A percentile compares a stretch with the other conserved stretches of the same genome.
Conservation (phyloP, 441 rosid species). For the Dalechampia spathulata region DNA sequence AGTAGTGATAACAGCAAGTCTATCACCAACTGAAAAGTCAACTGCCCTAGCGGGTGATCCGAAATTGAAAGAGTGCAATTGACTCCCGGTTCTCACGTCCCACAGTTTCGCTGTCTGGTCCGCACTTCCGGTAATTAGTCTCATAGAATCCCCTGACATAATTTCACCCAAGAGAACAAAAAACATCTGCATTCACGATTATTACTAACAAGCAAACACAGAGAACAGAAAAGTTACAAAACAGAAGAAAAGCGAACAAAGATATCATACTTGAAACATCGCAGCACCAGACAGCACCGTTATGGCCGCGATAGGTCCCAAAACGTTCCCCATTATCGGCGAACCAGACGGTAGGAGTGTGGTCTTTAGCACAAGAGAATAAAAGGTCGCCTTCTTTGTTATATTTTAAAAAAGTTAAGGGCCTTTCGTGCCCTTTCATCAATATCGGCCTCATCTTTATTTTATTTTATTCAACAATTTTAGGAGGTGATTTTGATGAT, state of each 20-base stretch:
- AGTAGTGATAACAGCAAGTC: constrained; percentile 77
- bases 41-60: constrained; percentile 83
- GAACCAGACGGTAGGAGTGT: constrained; percentile 87
- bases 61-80: constrained; percentile 58
- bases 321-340: constrained; percentile 92
- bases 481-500: no score
- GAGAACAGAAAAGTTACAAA: no score
- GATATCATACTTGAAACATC: constrained; percentile 64
- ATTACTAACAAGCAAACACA: no score
- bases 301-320: constrained; percentile 92
- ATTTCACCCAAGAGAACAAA: no score
- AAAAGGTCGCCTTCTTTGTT: constrained; percentile 88
- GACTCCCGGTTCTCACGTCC: constrained; percentile 68
- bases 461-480: no score
- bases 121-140: constrained; percentile 80
- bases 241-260: background rate
- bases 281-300: constrained; percentile 93
- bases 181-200: no score
- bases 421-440: constrained; percentile 99
- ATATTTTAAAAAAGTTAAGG: constrained; percentile 78
- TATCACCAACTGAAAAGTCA: constrained; percentile 76
- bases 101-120: constrained; percentile 89
- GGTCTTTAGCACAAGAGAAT: constrained; percentile 93
- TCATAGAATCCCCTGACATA: constrained; percentile 72
- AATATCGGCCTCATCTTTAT: constrained; percentile 83